phyloP scores from a whole-genome alignment of 2,329 filamentous ascomycete genomes.

The Pezicula rhizophila region DNA sequence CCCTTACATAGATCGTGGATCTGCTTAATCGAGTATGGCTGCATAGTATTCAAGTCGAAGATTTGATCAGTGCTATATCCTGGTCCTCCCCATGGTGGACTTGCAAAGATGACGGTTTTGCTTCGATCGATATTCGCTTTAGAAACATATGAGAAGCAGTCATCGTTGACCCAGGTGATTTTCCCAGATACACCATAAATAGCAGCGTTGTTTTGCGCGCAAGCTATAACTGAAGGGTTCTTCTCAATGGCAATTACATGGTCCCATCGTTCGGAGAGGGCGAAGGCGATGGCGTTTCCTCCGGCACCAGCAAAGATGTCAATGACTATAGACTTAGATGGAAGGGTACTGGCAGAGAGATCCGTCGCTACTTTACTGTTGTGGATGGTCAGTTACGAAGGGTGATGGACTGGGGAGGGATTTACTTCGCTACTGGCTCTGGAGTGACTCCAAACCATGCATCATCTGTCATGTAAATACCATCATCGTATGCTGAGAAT shows the following conservation, averaged over 20 bases:
- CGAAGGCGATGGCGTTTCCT: slow-evolving; percentile 93
- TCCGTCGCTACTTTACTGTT: slow-evolving; percentile 68
- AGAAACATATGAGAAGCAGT: slow-evolving; percentile 58
- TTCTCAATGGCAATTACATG: slow-evolving; percentile 86
- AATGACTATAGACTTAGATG: slow-evolving; percentile 46
- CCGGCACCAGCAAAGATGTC: slow-evolving; percentile 90
- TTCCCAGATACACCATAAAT: slow-evolving; percentile 73
- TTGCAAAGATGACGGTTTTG: slow-evolving; percentile 55
- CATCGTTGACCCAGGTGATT: slow-evolving; percentile 81
- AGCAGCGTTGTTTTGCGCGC: slow-evolving; percentile 85
- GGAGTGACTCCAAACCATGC: slow-evolving; percentile 97
- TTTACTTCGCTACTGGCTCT: slow-evolving; percentile 79
- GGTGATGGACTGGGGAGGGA: slow-evolving; percentile 9
- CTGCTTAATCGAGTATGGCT: slow-evolving; percentile 69
- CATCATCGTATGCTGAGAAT: slow-evolving; percentile 81
- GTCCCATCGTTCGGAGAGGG: slow-evolving; percentile 70
- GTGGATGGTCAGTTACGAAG: slow-evolving; percentile 2
- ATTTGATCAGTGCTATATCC: slow-evolving; percentile 60
- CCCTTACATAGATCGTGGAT: slow-evolving; percentile 57
- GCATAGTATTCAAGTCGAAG: slow-evolving; percentile 80
- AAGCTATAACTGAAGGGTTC: slow-evolving; percentile 72
- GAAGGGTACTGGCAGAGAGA: slow-evolving; percentile 41
- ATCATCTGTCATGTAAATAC: slow-evolving; percentile 84
- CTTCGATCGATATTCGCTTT: slow-evolving; percentile 16
- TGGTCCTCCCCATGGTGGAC: slow-evolving; percentile 69